Conservation (phyloP, 2,329 filamentous ascomycete species). For the Fonsecaea erecta region DNA sequence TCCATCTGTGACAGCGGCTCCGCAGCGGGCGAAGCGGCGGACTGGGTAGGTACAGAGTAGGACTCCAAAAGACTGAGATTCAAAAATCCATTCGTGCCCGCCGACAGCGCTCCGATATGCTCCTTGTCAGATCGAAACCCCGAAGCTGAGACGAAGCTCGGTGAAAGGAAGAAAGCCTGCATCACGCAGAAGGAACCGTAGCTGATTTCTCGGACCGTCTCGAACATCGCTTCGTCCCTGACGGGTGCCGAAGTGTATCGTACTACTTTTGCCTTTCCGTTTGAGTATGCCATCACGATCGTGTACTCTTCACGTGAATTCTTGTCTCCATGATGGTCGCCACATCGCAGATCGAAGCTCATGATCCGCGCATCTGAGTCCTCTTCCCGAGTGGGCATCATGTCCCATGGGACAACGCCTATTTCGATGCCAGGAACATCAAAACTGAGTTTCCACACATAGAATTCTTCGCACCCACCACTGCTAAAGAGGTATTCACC, state of each 20-base stretch:
- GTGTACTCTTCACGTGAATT: conserved; percentile 49
- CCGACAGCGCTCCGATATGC: conserved; percentile 21
- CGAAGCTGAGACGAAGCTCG: background rate
- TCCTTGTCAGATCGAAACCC: background rate
- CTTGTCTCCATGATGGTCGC: background rate
- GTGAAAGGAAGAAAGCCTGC: conserved; percentile 48
- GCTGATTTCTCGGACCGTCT: conserved; percentile 20
- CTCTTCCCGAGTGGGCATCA: conserved; percentile 54
- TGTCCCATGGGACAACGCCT: conserved; percentile 58
- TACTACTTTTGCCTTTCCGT: conserved; percentile 73
- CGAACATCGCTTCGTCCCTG: conserved; percentile 21
- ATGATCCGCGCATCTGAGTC: conserved; percentile 76
- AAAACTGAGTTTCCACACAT: conserved; percentile 71
- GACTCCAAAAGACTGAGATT: conserved; percentile 56
- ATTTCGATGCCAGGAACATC: conserved; percentile 58
- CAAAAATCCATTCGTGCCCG: conserved; percentile 80
- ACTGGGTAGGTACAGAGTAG: background rate
- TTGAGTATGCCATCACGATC: conserved; percentile 78
- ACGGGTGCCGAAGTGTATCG: conserved; percentile 40
- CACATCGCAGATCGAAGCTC: conserved; percentile 66
- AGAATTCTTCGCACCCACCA: conserved; percentile 86
- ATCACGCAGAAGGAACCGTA: conserved; percentile 34
- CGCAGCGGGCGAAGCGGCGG: background rate
- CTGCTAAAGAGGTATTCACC: conserved; percentile 79
- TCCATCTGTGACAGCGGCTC: background rate